A percentile compares a stretch with the other conserved stretches of the same genome.
These are phyloP conservation scores for Suillus lakei DNA, from an alignment of 768 basidiomycete genomes.

Conservation along the genomic window DNA sequence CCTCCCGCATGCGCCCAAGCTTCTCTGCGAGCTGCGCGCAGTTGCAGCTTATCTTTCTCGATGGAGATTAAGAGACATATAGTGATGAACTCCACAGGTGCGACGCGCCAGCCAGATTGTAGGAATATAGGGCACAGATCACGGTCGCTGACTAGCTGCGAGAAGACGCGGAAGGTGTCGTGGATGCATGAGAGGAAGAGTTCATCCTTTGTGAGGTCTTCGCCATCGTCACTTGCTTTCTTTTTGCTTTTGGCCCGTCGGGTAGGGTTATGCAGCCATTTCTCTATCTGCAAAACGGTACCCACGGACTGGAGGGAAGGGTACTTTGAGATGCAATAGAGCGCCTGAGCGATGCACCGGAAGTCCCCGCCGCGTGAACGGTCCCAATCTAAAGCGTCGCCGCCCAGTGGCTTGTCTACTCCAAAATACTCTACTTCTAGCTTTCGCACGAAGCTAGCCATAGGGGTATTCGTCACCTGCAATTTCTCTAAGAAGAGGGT, in stretches of 20 bases:
- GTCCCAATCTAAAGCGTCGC: conserved; percentile 54
- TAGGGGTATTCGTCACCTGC: conserved; percentile 64
- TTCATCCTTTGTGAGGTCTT: conserved; percentile 35
- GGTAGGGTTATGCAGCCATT: conserved; percentile 48
- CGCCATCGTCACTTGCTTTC: conserved; percentile 18
- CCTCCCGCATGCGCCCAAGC: conserved; percentile 55
- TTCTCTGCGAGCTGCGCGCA: conserved; percentile 47
- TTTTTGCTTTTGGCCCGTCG: conserved; percentile 26
- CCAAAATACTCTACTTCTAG: conserved; percentile 53
- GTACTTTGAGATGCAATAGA: conserved; percentile 55
- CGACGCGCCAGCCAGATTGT: conserved; percentile 51
- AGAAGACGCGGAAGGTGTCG: conserved; percentile 52
- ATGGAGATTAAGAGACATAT: conserved; percentile 57
- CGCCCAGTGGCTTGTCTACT: conserved; percentile 40
- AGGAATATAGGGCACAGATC: conserved; percentile 42
- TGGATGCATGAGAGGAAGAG: conserved; percentile 39
- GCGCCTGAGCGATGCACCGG: conserved; percentile 58
- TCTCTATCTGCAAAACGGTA: conserved; percentile 47
- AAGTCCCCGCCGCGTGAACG: conserved; percentile 57
- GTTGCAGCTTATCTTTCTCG: conserved; percentile 45
- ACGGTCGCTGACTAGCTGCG: conserved; percentile 45
- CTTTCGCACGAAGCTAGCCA: conserved; percentile 62
- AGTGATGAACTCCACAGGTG: conserved; percentile 72
- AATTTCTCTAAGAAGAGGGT: conserved; percentile 56
- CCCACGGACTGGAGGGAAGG: conserved; percentile 34